These are phyloP conservation scores for Globisporangium nunn DNA, from an alignment of 352 stramenopile species.

Conservation along the genomic window DNA sequence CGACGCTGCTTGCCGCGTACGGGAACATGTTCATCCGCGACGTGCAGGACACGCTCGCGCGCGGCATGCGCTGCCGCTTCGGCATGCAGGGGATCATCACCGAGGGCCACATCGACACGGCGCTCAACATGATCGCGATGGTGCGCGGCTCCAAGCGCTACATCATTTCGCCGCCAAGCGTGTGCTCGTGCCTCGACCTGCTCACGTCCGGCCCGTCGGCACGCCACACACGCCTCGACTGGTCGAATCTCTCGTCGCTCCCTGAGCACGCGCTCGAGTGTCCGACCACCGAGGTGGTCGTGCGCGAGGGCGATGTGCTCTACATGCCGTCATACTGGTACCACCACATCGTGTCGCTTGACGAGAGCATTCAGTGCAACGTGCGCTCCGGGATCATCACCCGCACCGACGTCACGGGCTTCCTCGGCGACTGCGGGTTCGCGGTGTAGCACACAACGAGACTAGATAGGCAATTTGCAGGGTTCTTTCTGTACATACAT, in stretches of 20 bases:
- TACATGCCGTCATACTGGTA: slow-evolving; percentile 94
- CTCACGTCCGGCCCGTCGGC: slow-evolving; percentile 66
- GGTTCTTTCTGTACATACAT: background rate
- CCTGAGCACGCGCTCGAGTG: slow-evolving; percentile 35
- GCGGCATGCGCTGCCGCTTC: slow-evolving; percentile 79
- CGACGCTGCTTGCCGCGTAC: slow-evolving; percentile 28
- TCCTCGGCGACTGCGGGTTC: slow-evolving; percentile 37
- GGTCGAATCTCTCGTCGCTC: slow-evolving; percentile 50
- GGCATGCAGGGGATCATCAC: slow-evolving; percentile 91
- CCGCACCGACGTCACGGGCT: slow-evolving; percentile 25
- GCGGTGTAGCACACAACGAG: background rate
- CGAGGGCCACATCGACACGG: slow-evolving; percentile 91
- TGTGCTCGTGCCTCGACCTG: slow-evolving; percentile 78
- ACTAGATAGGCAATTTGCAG: background rate
- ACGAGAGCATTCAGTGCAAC: slow-evolving; percentile 95
- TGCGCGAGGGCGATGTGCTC: slow-evolving; percentile 90
- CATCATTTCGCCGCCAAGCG: slow-evolving; percentile 87
- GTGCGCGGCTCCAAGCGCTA: slow-evolving; percentile 89
- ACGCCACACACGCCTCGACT: slow-evolving; percentile 91
- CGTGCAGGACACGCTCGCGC: slow-evolving; percentile 17
- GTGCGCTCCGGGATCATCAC: slow-evolving; percentile 51
- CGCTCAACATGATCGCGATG: slow-evolving; percentile 91
- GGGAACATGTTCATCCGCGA: slow-evolving; percentile 54
- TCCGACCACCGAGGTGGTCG: slow-evolving; percentile 83
- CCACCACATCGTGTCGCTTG: slow-evolving; percentile 93